These are phyloP conservation scores for Komagataella populi DNA, from an alignment of 805 yeast species.

Conservation along the genomic window DNA sequence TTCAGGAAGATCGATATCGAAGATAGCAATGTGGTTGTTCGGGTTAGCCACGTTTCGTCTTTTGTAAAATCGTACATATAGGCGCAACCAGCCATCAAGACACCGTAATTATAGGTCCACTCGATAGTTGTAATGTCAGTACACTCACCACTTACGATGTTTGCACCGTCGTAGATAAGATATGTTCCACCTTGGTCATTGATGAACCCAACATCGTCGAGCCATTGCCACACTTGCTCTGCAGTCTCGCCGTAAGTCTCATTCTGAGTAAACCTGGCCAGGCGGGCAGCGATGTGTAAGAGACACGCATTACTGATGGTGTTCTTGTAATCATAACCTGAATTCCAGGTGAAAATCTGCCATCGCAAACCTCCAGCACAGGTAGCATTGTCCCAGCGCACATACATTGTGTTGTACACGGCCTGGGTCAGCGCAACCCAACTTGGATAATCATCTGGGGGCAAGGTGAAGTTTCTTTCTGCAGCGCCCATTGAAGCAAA, in stretches of 20 bases:
- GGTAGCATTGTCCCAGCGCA: slow-evolving; percentile 63
- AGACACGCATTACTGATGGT: slow-evolving; percentile 84
- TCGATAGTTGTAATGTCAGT: slow-evolving; percentile 39
- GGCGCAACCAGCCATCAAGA: slow-evolving; percentile 69
- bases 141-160: slow-evolving; percentile 41
- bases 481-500: slow-evolving; percentile 86
- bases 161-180: slow-evolving; percentile 60
- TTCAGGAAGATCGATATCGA: slow-evolving; percentile 46
- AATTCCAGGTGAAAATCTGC: slow-evolving; percentile 93
- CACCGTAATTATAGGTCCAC: slow-evolving; percentile 85
- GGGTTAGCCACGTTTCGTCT: slow-evolving; percentile 49
- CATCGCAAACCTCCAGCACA: slow-evolving; percentile 92
- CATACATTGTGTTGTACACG: slow-evolving; percentile 79
- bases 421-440: slow-evolving; percentile 87
- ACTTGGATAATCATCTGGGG: slow-evolving; percentile 43
- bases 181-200: slow-evolving; percentile 23
- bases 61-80: slow-evolving; percentile 63
- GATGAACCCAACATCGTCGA: slow-evolving; percentile 37
- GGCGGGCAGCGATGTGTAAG: slow-evolving; percentile 76
- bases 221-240: slow-evolving; percentile 72
- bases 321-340: slow-evolving; percentile 89
- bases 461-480: slow-evolving; percentile 72
- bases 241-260: slow-evolving; percentile 64
- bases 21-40: slow-evolving; percentile 40
- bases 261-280: slow-evolving; percentile 74